phyloP scores from a whole-genome alignment of 345 rosid genomes.

The Angophora floribunda region DNA sequence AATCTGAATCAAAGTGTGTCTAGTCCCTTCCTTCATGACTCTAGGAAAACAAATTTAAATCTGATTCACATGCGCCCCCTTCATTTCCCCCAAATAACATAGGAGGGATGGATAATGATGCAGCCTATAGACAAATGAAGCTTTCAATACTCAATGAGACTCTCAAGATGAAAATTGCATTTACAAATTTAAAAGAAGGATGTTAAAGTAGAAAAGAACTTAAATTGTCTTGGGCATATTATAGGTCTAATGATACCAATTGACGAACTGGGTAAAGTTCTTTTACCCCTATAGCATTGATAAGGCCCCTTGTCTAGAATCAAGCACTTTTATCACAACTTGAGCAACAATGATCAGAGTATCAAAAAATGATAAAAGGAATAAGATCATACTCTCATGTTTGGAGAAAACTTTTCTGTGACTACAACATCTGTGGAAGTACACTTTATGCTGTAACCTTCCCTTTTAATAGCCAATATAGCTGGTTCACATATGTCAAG shows the following conservation, averaged over 20 bases:
- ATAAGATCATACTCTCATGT: slow-evolving; percentile 41
- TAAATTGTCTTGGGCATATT: not conserved
- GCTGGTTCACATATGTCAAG: slow-evolving; percentile 89
- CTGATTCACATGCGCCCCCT: not conserved
- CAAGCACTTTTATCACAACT: not conserved
- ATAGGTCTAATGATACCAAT: not conserved
- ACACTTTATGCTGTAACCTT: slow-evolving; percentile 65
- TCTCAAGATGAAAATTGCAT: not conserved
- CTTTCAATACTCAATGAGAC: not conserved
- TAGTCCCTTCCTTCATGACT: not conserved
- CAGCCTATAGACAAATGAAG: not conserved
- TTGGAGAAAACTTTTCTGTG: slow-evolving; percentile 65
- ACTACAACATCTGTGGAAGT: slow-evolving; percentile 38
- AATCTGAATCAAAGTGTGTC: not conserved
- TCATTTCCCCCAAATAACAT: not conserved
- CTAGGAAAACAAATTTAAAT: not conserved
- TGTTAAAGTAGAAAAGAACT: not conserved
- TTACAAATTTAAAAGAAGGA: not conserved
- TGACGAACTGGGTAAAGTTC: not conserved
- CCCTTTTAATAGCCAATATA: slow-evolving; percentile 70
- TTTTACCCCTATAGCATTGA: not conserved
- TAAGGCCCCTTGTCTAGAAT: not conserved
- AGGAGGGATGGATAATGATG: not conserved
- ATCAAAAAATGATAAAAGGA: not conserved
- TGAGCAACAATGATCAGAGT: not conserved